These are phyloP conservation scores for Fusarium graminum DNA, from an alignment of 2,329 filamentous ascomycete species.

Conservation along the genomic window DNA sequence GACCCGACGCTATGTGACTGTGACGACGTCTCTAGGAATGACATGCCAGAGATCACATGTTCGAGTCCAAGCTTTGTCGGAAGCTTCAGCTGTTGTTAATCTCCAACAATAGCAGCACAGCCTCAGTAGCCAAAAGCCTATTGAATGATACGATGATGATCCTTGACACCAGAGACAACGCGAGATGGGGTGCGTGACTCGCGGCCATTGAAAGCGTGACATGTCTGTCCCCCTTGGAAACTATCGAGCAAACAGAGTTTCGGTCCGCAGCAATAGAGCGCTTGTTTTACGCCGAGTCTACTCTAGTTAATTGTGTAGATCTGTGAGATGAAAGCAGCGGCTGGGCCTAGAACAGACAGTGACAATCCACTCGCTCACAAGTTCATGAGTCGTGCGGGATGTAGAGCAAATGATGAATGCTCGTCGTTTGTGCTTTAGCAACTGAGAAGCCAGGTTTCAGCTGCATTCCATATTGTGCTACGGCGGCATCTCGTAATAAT, in stretches of 20 bases:
- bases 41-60: slow-evolving; percentile 21
- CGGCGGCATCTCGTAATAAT: too few relatives aligned
- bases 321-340: slow-evolving; percentile 15
- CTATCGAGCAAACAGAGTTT: slow-evolving; percentile 34
- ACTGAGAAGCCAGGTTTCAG: slow-evolving; percentile 1
- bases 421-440: slow-evolving; percentile 3
- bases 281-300: not conserved
- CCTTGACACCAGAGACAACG: not conserved
- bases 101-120: slow-evolving; percentile 22
- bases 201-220: slow-evolving; percentile 27
- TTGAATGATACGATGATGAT: slow-evolving; percentile 24
- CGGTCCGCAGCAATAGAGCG: slow-evolving; percentile 17
- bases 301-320: not conserved
- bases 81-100: slow-evolving; percentile 21
- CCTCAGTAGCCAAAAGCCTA: slow-evolving; percentile 11
- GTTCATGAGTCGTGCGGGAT: slow-evolving; percentile 30
- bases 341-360: slow-evolving; percentile 31
- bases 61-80: slow-evolving; percentile 8
- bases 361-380: slow-evolving; percentile 22
- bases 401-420: slow-evolving; percentile 18
- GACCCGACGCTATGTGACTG: slow-evolving; percentile 5
- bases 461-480: not conserved
- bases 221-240: slow-evolving; percentile 13
- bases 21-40: not conserved
- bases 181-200: slow-evolving; percentile 26